Percentiles rank a stretch among this genome's conserved stretches.
phyloP scores from a whole-genome alignment of 2,329 filamentous ascomycete species.

The Penicillium sp. region DNA sequence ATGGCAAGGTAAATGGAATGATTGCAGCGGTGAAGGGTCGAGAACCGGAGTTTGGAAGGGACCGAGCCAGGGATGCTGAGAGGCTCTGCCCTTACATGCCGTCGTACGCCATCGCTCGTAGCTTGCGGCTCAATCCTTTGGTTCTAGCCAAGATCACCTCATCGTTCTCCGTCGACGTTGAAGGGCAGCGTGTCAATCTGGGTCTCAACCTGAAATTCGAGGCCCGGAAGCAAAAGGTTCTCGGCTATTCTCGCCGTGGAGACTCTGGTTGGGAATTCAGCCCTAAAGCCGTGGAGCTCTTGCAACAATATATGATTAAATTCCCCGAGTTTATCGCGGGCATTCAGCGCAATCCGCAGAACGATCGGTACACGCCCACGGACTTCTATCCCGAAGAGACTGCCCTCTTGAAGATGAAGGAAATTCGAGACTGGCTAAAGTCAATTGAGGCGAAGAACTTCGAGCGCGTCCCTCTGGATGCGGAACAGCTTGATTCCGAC shows the following conservation, averaged over 20 bases:
- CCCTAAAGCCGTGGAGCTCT: constrained; percentile 66
- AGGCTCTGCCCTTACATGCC: constrained; percentile 67
- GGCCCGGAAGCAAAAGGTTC: constrained; percentile 84
- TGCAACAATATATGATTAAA: constrained; percentile 79
- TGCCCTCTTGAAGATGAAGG: constrained; percentile 75
- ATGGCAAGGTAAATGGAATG: constrained; percentile 67
- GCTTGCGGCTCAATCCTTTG: constrained; percentile 71
- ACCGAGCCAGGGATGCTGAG: constrained; percentile 63
- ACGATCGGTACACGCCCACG: constrained; percentile 71
- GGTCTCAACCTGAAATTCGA: constrained; percentile 97
- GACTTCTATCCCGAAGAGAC: constrained; percentile 71
- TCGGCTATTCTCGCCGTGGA: constrained; percentile 85
- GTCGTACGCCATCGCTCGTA: constrained; percentile 74
- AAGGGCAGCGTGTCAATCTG: constrained; percentile 75
- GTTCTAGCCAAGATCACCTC: constrained; percentile 93
- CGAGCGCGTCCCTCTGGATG: constrained; percentile 89
- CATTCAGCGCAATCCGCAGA: constrained; percentile 75
- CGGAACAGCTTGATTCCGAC: constrained; percentile 88
- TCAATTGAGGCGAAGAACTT: constrained; percentile 82
- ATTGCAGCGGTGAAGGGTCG: constrained; percentile 63
- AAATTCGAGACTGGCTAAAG: constrained; percentile 89
- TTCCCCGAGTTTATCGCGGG: constrained; percentile 94
- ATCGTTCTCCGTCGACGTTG: constrained; percentile 75
- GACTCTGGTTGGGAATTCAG: constrained; percentile 93
- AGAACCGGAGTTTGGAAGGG: constrained; percentile 71